Base-by-base conservation (phyloP, 768 basidiomycete species). In the Podaxis mareebaensis region DNA sequence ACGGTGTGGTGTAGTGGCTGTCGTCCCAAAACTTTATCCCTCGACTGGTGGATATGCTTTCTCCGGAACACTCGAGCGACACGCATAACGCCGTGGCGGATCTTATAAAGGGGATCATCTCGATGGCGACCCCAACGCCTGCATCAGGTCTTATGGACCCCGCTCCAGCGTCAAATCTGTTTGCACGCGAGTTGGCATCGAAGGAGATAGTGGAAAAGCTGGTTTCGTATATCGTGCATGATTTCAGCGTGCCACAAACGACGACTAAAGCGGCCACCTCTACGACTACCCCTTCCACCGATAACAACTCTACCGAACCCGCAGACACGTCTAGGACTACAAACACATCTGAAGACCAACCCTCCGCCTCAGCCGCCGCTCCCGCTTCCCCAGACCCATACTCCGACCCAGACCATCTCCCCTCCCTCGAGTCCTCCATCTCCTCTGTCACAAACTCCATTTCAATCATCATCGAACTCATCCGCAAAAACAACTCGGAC, bases 401-500 rank as follows among this genome's bases (percentile, higher is more conserved):
- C 49, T 51, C 49, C 70, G 67, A 54, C 65, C 61, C 62, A 58
- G 67, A 33, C 67, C 66, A 53, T 64, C 73, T 72, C 17, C 75
- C 82, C 51, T 78, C 80, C 67, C 74, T 80, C 70, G 69, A 88
- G 76, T 78, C 87, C 69, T 67, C 85, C 7, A 83, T 84, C 0
- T 97, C 95, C 11, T 93, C 93, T 6, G 88, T 98, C 58, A 83
- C 91, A 28, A 87, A 95, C 66, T 89, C 93, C 11, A 91, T 96
- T 67, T 89, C 90, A 48, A 88, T 98, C 69, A 81, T 98, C 64
- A 91, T 96, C 67, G 96, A 99, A 73, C 83, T 97, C 44, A 97
- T 98, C 67, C 86, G 96, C 58, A 95, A 98, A 73, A 98, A 98
- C 75, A 98, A 99, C 74, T 96, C 96, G 42, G 96, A 99, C 74